phyloP scores from a whole-genome alignment of 352 stramenopile genomes.

The Thalassiosira livingstoniorum region DNA sequence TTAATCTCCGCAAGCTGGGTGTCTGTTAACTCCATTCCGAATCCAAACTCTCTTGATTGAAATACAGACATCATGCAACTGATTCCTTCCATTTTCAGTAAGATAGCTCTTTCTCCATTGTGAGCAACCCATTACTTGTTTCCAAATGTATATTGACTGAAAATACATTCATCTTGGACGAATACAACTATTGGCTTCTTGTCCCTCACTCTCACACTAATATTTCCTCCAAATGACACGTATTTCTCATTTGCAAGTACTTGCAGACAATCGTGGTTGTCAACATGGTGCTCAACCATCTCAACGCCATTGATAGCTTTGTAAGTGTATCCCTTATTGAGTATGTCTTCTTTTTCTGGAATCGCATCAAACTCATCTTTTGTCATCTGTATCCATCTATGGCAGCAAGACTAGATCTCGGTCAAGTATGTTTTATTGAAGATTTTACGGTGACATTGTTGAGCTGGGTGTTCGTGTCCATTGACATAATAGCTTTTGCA shows the following conservation, averaged over 20 bases:
- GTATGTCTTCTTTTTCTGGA: not conserved
- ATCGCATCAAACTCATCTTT: not conserved
- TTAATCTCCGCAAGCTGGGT: not conserved
- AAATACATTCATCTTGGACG: not conserved
- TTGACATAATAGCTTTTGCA: slow-evolving; percentile 15
- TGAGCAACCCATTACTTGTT: no score
- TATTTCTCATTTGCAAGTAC: not conserved
- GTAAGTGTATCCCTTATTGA: not conserved
- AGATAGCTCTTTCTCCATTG: no score
- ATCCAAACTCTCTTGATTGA: not conserved
- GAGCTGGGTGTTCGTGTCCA: slow-evolving; percentile 1
- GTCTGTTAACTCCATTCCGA: not conserved
- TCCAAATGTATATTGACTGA: no score
- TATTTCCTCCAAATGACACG: no score
- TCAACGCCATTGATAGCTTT: not conserved
- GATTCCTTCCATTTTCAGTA: no score
- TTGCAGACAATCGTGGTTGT: not conserved
- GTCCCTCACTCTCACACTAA: no score
- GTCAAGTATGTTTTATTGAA: not conserved
- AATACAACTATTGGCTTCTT: not conserved
- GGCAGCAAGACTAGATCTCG: not conserved
- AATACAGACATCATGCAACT: no score
- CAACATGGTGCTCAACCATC: slow-evolving; percentile 10
- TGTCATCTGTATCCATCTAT: slow-evolving; percentile 8
- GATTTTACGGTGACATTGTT: not conserved